Base-by-base conservation (phyloP, 2,329 filamentous ascomycete species). In the Fusarium miscanthi region DNA sequence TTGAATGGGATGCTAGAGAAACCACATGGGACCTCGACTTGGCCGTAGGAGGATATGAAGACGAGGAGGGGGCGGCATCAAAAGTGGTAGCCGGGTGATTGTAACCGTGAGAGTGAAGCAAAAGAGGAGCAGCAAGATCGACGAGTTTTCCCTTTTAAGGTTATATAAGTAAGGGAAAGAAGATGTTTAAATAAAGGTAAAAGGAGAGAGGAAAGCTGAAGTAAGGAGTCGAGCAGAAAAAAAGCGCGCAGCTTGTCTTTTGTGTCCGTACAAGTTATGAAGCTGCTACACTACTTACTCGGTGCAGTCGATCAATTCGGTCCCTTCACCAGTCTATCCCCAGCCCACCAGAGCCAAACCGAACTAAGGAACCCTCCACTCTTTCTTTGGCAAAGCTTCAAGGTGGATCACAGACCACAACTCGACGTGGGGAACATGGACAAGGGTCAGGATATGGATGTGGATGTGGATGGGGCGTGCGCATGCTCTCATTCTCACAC, bases 221-320 rank as follows among this genome's bases (percentile, higher is more conserved):
- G 62, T 51, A 64, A 43, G 31, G 63, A 56, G 53, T 58, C n/a
- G 60, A 74, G 31, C 27, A 54, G 63, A 17, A 58, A 76, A 53
- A 77, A 77, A 77, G 74, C 73, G 75, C 75, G 75, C 75, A 76
- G 69, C 73, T 76, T 52, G 43, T 74, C 72, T 76, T 77, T 76
- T 73, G 71, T 76, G 74, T 63, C 64, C 56, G 66, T 73, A 60
- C 63, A 61, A 76, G 69, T 75, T 76, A 76, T 76, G 74, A 76
- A 74, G 69, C 65, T 76, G 63, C 61, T 63, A 63, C 59, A 53
- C 63, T 70, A 60, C 45, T 69, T 57, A 59, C 40, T 69, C 45
- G 35, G 59, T 61, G 45, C 53, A 53, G 64, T 58, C 64, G 64
- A 68, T 66, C 70, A 67, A 63, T 71, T 73, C 70, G 58, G 70